These are phyloP conservation scores for Fusarium robinianum DNA, from an alignment of 2,329 filamentous ascomycete species.

Conservation along the genomic window DNA sequence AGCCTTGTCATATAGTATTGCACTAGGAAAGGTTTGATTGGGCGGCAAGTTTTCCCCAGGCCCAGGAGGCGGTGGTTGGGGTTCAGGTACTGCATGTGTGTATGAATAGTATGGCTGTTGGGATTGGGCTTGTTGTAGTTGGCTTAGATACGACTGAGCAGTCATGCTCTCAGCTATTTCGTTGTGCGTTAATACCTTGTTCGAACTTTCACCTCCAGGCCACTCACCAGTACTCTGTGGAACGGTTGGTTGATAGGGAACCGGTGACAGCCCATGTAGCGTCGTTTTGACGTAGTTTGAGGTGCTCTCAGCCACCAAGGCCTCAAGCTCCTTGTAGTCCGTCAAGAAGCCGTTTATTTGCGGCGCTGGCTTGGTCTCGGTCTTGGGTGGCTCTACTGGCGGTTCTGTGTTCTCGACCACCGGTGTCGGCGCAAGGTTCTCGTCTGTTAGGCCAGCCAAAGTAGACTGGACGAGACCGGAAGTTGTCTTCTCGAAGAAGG, in stretches of 20 bases:
- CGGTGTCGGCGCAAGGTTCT: slow-evolving; percentile 25
- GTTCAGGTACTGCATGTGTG: slow-evolving; percentile 44
- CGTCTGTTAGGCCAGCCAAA: slow-evolving; percentile 44
- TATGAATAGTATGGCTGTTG: slow-evolving; percentile 45
- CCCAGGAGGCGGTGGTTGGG: slow-evolving; percentile 36
- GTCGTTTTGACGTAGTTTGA: slow-evolving; percentile 52
- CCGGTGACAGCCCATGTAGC: slow-evolving; percentile 48
- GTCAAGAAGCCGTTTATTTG: slow-evolving; percentile 40
- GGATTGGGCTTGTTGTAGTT: slow-evolving; percentile 46
- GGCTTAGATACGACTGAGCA: slow-evolving; percentile 45
- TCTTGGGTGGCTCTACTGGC: slow-evolving; percentile 32
- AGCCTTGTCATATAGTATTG: slow-evolving; percentile 61
- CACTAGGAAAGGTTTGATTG: slow-evolving; percentile 59
- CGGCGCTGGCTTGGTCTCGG: slow-evolving; percentile 31
- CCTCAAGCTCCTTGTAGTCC: slow-evolving; percentile 50
- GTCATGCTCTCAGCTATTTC: slow-evolving; percentile 40
- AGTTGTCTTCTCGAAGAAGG: slow-evolving; percentile 49
- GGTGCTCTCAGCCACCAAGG: slow-evolving; percentile 50
- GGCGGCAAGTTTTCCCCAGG: slow-evolving; percentile 54
- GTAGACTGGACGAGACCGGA: slow-evolving; percentile 48
- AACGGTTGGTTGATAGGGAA: slow-evolving; percentile 49
- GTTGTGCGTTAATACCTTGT: background rate
- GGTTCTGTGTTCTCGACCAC: slow-evolving; percentile 30
- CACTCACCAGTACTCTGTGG: slow-evolving; percentile 46
- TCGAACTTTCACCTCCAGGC: no score